Conservation (phyloP, 139 green algal genomes). For the Chlamydomonas sphaeroides region DNA sequence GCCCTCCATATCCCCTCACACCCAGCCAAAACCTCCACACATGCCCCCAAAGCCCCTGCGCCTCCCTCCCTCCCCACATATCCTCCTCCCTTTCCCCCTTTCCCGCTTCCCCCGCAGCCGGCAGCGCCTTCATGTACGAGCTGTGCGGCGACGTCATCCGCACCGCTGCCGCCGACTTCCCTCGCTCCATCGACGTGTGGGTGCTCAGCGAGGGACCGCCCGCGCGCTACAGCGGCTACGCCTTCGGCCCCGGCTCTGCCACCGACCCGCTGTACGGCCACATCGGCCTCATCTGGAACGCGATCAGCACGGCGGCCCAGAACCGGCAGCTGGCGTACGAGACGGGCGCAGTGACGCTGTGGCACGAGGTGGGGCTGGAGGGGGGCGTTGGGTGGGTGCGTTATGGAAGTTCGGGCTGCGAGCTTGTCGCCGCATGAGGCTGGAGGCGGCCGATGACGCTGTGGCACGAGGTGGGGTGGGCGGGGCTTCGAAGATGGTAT, state of each 20-base stretch:
- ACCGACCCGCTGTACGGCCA: neutral
- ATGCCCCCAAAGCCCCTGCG: too few species aligned
- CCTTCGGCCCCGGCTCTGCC: neutral
- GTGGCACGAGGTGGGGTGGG: too few species aligned
- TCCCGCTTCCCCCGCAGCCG: too few species aligned
- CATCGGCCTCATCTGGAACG: neutral
- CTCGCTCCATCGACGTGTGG: neutral
- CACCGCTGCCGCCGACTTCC: neutral
- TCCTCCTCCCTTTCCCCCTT: too few species aligned
- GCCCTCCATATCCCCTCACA: too few species aligned
- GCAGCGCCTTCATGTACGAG: neutral
- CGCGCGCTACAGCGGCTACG: neutral
- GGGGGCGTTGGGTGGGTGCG: too few species aligned
- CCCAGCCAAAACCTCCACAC: too few species aligned
- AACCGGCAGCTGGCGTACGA: neutral
- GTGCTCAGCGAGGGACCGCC: neutral
- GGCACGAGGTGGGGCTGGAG: slow-evolving; percentile 6
- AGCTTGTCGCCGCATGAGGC: too few species aligned
- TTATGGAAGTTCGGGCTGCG: too few species aligned
- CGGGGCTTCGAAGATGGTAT: too few species aligned
- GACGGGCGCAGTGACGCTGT: slow-evolving; percentile 1
- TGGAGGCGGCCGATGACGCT: too few species aligned
- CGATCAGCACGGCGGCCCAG: neutral
- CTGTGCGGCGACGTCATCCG: neutral
- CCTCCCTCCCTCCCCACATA: too few species aligned